Base-by-base conservation (phyloP, 148 eudicot species). In the Amaranthus hypochondriacus region DNA sequence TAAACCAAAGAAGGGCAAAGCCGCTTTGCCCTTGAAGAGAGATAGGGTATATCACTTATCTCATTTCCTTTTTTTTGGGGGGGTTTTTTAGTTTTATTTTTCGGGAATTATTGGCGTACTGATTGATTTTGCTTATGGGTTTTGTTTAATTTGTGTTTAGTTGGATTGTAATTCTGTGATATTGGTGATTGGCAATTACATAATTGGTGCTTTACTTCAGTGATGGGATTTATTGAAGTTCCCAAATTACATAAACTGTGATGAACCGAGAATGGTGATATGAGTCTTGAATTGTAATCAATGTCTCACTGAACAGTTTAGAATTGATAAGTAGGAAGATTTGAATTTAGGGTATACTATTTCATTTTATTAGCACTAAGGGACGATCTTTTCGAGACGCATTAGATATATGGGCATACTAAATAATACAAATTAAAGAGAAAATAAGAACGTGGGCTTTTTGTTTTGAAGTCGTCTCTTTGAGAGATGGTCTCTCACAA, bases 1-100 rank as follows among this genome's bases (percentile, higher is more conserved):
- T 1, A 93, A 88, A 83, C 95, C 92, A 53, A 93, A 91, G 87
- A 93, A 82, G 80, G 98, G 97, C 72, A 91, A 93, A 69, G 98
- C 98, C 82, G 97, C 98, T 7, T 84, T 93, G 84, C 89, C 82
- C 68, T 83, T 86, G 75, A 93, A 89, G 82, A 85, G 95, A 69
- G 98, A 93, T 70, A 84, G 98, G 62, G 97, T 93, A 91, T 81
- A 53, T 48, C 71, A 62, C 18, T 70, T 2, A 15, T 74, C 62
- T 75, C 73, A 5, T 48, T 70, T 47, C 47, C 56, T 58, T 14
- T 18, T 13, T 44, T 56, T 53, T 21, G 39, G 39, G 39, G 39
- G 39, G 6, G 21, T 14, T 48, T 4, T 14, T 43, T 52, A 39
- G 5, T n/a, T 9, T 11, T 59, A 48, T 3, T 10, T 58, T 72